A percentile compares a stretch with the other conserved stretches of the same genome.
Evolutionary conservation across 768 basidiomycete species (phyloP).

Genomic region (Chalciporus sphaerocephalus): DNA sequence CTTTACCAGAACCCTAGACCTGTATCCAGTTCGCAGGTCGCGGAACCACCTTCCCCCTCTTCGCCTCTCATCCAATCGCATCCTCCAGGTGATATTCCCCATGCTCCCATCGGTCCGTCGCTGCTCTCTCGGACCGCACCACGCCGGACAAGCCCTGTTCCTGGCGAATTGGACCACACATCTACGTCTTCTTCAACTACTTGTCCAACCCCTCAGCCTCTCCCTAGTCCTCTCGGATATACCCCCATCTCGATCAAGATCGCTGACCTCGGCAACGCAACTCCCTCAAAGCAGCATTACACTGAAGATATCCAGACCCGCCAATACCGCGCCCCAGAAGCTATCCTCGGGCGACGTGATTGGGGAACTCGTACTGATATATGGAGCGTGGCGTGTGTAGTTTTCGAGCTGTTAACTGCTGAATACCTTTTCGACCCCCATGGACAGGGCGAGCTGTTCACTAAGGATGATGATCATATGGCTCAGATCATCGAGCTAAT

Average conservation of each 20-base stretch:
- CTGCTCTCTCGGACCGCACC: constrained; percentile 67
- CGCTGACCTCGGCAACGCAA: constrained; percentile 91
- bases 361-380: constrained; percentile 87
- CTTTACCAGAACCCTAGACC: background rate
- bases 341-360: constrained; percentile 79
- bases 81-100: constrained; percentile 13
- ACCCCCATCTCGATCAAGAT: constrained; percentile 81
- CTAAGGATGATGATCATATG: constrained; percentile 94
- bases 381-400: constrained; percentile 88
- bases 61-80: constrained; percentile 28
- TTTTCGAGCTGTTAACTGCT: constrained; percentile 87
- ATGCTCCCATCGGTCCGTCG: constrained; percentile 41
- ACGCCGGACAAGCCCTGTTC: constrained; percentile 11
- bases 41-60: constrained; percentile 6
- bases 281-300: constrained; percentile 84
- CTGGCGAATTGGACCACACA: constrained; percentile 21
- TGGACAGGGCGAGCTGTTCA: constrained; percentile 73
- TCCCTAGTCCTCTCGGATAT: constrained; percentile 17
- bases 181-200: constrained; percentile 18
- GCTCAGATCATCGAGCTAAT: constrained; percentile 91
- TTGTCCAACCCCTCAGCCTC: constrained; percentile 22
- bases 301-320: constrained; percentile 97
- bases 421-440: constrained; percentile 93
- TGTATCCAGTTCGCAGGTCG: background rate
- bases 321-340: constrained; percentile 93